A percentile compares a stretch with the other conserved stretches of the same genome.
Evolutionary conservation across 768 basidiomycete species (phyloP).

Genomic region (Steccherinum ochraceum): DNA sequence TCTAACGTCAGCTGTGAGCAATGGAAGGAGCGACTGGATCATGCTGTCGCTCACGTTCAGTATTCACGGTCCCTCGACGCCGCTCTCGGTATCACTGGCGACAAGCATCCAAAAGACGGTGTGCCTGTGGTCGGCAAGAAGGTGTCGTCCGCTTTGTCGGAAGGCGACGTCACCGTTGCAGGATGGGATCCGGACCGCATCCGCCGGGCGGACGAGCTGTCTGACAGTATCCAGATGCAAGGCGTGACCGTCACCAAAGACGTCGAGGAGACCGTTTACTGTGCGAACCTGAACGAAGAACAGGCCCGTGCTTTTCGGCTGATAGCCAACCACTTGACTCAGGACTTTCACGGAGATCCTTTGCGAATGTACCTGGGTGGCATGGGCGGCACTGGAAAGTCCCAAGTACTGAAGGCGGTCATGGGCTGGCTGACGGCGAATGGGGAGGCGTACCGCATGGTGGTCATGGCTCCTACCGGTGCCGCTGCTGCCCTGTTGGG

Average conservation of each 20-base stretch:
- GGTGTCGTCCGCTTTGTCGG: too few relatives aligned
- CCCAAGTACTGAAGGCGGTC: conserved; percentile 17
- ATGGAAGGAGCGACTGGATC: not conserved
- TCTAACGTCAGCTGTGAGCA: not conserved
- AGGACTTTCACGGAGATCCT: not conserved
- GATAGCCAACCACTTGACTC: conserved; percentile 11
- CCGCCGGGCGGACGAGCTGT: not conserved
- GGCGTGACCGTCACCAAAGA: conserved; percentile 17
- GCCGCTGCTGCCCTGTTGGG: conserved; percentile 14
- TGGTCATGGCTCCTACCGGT: conserved; percentile 17
- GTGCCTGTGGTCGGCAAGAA: too few relatives aligned
- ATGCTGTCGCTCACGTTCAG: not conserved
- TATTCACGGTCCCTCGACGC: not conserved
- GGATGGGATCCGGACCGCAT: conserved; percentile 6
- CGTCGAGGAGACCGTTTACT: not conserved
- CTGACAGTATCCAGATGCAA: conserved; percentile 2
- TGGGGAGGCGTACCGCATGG: conserved; percentile 7
- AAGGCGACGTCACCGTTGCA: conserved; percentile 6
- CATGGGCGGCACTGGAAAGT: conserved; percentile 19
- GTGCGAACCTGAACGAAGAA: conserved; percentile 12
- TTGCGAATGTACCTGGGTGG: conserved; percentile 17
- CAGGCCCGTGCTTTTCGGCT: conserved; percentile 15
- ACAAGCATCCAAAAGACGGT: too few relatives aligned
- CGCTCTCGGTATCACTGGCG: not conserved
- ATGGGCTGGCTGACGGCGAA: conserved; percentile 5